Conservation (phyloP, 202 grass and related monocot genomes). For the Elaeis oleifera region DNA sequence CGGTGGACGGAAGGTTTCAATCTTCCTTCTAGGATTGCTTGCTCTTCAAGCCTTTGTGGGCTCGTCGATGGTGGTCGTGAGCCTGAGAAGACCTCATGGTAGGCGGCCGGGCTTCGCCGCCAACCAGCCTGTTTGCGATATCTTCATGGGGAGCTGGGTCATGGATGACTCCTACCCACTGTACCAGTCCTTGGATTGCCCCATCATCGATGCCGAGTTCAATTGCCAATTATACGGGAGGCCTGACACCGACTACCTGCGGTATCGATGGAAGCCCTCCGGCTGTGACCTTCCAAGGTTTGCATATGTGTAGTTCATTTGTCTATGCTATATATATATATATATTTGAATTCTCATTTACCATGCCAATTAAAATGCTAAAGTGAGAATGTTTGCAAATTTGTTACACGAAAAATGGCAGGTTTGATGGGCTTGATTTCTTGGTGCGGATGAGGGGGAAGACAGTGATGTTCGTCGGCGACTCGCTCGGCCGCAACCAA, state of each 20-base stretch:
- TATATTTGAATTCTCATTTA: no score
- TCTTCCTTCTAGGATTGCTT: slow-evolving; percentile 2
- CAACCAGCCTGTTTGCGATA: slow-evolving; percentile 37
- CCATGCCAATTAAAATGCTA: no score
- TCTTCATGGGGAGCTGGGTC: slow-evolving; percentile 76
- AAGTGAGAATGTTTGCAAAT: no score
- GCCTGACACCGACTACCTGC: slow-evolving; percentile 70
- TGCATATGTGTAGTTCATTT: no score
- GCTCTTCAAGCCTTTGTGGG: slow-evolving; percentile 22
- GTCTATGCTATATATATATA: no score
- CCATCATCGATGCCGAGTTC: slow-evolving; percentile 73
- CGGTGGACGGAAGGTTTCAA: background rate
- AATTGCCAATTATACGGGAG: slow-evolving; percentile 89
- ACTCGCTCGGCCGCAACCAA: slow-evolving; percentile 83
- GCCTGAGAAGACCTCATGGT: slow-evolving; percentile 17
- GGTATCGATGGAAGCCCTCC: slow-evolving; percentile 60
- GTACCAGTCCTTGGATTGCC: slow-evolving; percentile 50
- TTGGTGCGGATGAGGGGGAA: slow-evolving; percentile 75
- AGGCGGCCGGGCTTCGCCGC: slow-evolving; percentile 15
- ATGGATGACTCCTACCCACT: slow-evolving; percentile 54
- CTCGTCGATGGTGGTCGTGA: slow-evolving; percentile 17
- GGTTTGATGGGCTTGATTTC: slow-evolving; percentile 70
- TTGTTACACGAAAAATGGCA: background rate
- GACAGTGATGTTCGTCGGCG: slow-evolving; percentile 93
- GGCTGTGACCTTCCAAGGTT: slow-evolving; percentile 69